A percentile compares a stretch with the other conserved stretches of the same genome.
phyloP scores from a whole-genome alignment of 345 rosid species.

The Orychophragmus violaceus region DNA sequence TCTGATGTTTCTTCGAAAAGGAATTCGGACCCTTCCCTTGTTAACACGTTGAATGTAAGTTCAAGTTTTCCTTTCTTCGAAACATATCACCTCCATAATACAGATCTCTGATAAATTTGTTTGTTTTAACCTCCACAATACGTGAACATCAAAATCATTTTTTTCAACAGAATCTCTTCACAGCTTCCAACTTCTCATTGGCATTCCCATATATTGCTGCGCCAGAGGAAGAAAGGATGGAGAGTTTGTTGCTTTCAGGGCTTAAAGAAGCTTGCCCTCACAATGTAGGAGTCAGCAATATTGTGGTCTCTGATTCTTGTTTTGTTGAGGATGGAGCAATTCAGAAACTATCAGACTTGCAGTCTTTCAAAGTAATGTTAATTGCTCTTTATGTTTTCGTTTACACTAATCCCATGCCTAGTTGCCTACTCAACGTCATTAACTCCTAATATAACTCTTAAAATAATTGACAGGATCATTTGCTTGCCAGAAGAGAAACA shows the following conservation, averaged over 20 bases:
- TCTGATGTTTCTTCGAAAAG: conserved; percentile 55
- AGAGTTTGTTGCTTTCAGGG: conserved; percentile 57
- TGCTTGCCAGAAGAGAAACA: conserved; percentile 58
- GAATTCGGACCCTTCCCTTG: conserved; percentile 47
- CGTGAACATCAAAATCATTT: conserved; percentile 12
- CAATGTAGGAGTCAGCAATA: conserved; percentile 40
- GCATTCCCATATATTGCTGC: conserved; percentile 83
- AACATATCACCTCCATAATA: not conserved
- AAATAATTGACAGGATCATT: conserved; percentile 51
- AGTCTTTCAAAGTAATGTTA: conserved; percentile 54
- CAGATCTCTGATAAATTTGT: conserved; percentile 3
- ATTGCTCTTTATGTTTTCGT: not conserved
- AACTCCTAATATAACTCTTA: not conserved
- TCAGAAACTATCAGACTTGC: conserved; percentile 54
- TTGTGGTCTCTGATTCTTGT: conserved; percentile 76
- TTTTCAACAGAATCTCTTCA: conserved; percentile 52
- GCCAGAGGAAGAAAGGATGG: conserved; percentile 71
- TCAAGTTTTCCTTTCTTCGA: not conserved
- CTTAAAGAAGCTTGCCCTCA: conserved; percentile 60
- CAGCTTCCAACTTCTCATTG: conserved; percentile 73
- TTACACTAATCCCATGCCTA: not conserved
- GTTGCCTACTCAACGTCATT: not conserved
- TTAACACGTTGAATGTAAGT: conserved; percentile 66
- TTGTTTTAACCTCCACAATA: not conserved
- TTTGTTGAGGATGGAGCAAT: conserved; percentile 50